Percentiles rank a stretch among this genome's conserved stretches.
These are phyloP conservation scores for Metschnikowia chrysomelidarum DNA, from an alignment of 805 yeast species.

Conservation along the genomic window DNA sequence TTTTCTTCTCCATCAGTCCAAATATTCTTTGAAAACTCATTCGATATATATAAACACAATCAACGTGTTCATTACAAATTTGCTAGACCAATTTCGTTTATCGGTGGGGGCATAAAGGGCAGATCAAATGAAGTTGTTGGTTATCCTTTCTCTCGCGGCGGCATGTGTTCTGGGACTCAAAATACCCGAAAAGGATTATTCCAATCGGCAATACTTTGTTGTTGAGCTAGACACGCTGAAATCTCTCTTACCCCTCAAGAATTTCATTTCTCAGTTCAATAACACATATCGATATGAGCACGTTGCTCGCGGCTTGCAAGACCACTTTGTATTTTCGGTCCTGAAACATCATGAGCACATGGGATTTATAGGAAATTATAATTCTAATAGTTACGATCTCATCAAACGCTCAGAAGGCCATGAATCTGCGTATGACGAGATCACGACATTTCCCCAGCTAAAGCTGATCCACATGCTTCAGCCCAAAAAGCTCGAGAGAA, in stretches of 20 bases:
- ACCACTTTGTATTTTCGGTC: slow-evolving; percentile 67
- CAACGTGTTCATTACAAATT: too few relatives aligned
- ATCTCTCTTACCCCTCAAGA: slow-evolving; percentile 23
- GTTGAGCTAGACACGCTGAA: slow-evolving; percentile 47
- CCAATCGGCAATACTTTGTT: slow-evolving; percentile 54
- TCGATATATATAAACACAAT: too few relatives aligned
- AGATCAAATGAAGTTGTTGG: slow-evolving; percentile 11
- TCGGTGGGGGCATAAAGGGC: too few relatives aligned
- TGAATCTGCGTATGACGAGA: slow-evolving; percentile 25
- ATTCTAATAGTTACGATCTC: slow-evolving; percentile 26
- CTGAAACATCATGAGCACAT: slow-evolving; percentile 36
- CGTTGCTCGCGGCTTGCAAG: slow-evolving; percentile 55
- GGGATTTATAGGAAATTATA: slow-evolving; percentile 34
- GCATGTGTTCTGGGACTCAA: slow-evolving; percentile 11
- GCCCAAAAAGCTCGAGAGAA: slow-evolving; percentile 50
- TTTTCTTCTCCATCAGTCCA: too few relatives aligned
- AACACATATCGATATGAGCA: slow-evolving; percentile 53
- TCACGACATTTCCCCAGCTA: slow-evolving; percentile 30
- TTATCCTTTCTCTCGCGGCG: slow-evolving; percentile 9
- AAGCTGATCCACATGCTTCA: slow-evolving; percentile 54
- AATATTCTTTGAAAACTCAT: too few relatives aligned
- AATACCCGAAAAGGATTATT: slow-evolving; percentile 44
- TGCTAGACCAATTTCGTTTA: too few relatives aligned
- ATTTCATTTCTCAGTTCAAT: slow-evolving; percentile 41
- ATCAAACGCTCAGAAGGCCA: slow-evolving; percentile 30